These are phyloP conservation scores for Trichoderma sp. DNA, from an alignment of 2,329 filamentous ascomycete species.

Conservation along the genomic window DNA sequence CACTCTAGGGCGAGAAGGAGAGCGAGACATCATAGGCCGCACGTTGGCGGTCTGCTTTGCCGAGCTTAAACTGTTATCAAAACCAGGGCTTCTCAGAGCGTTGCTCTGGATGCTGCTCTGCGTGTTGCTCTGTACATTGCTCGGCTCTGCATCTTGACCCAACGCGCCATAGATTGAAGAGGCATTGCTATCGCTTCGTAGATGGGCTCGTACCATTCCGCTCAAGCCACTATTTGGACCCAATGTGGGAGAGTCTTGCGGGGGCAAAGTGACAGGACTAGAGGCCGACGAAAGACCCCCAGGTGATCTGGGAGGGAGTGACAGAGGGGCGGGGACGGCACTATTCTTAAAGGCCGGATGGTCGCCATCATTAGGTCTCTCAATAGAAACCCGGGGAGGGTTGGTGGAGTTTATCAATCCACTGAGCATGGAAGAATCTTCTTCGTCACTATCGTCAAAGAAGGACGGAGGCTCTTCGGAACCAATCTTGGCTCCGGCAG, in stretches of 20 bases:
- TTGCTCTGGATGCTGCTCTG: not conserved
- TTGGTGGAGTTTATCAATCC: conserved; percentile 14
- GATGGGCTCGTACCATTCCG: conserved; percentile 79
- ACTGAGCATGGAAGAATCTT: conserved; percentile 32
- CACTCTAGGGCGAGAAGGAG: conserved; percentile 12
- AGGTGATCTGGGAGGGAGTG: conserved; percentile 34
- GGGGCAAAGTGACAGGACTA: conserved; percentile 27
- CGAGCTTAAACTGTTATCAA: not conserved
- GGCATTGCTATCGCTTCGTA: conserved; percentile 76
- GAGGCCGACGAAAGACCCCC: not conserved
- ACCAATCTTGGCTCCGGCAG: conserved; percentile 35
- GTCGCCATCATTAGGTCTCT: conserved; percentile 54
- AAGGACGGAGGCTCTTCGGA: conserved; percentile 46
- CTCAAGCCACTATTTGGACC: conserved; percentile 70
- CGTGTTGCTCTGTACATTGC: not conserved
- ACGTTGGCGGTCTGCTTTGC: not conserved
- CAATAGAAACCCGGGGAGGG: conserved; percentile 42
- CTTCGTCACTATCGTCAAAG: conserved; percentile 47
- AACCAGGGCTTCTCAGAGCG: not conserved
- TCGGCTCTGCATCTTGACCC: conserved; percentile 5
- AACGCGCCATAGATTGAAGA: conserved; percentile 71
- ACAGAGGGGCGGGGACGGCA: conserved; percentile 47
- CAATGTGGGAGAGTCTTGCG: conserved; percentile 75
- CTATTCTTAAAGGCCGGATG: conserved; percentile 57
- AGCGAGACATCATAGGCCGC: conserved; percentile 18